Percentiles rank a stretch among this genome's conserved stretches.
phyloP scores from a whole-genome alignment of 495 filamentous ascomycete genomes.

The Penicillium bovifimosum region DNA sequence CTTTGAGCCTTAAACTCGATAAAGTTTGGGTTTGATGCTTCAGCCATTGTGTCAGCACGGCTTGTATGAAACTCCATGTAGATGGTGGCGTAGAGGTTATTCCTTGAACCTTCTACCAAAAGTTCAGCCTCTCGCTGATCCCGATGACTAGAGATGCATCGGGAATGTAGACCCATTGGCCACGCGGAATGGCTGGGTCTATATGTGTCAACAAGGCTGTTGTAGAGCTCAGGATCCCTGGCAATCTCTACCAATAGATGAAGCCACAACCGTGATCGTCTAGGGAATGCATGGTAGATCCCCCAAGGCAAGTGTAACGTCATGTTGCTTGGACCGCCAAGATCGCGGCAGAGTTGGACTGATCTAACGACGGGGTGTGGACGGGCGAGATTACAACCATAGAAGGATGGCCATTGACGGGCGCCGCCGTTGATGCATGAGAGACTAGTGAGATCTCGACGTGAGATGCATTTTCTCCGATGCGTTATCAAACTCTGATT shows the following conservation, averaged over 20 bases:
- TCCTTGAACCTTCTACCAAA: neutral
- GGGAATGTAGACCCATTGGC: slow-evolving; percentile 3
- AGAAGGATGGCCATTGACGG: no score
- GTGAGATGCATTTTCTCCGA: neutral
- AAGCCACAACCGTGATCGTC: neutral
- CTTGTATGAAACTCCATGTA: neutral
- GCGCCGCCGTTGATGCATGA: neutral
- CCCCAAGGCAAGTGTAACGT: neutral
- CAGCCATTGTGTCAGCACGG: slow-evolving; percentile 12
- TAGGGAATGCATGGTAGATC: neutral
- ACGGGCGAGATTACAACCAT: neutral
- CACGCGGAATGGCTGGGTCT: slow-evolving; percentile 1
- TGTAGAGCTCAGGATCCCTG: neutral
- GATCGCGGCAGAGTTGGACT: neutral
- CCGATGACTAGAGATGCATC: slow-evolving; percentile 23
- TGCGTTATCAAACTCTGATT: neutral
- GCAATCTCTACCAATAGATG: neutral
- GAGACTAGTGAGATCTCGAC: neutral
- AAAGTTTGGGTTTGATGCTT: neutral
- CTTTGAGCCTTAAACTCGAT: neutral
- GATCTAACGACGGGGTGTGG: neutral
- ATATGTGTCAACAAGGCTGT: neutral
- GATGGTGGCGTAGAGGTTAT: slow-evolving; percentile 9
- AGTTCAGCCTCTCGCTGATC: neutral
- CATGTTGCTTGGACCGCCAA: no score